Evolutionary conservation across 345 rosid genomes (phyloP).

Genomic region (Euphorbia tirucalli): DNA sequence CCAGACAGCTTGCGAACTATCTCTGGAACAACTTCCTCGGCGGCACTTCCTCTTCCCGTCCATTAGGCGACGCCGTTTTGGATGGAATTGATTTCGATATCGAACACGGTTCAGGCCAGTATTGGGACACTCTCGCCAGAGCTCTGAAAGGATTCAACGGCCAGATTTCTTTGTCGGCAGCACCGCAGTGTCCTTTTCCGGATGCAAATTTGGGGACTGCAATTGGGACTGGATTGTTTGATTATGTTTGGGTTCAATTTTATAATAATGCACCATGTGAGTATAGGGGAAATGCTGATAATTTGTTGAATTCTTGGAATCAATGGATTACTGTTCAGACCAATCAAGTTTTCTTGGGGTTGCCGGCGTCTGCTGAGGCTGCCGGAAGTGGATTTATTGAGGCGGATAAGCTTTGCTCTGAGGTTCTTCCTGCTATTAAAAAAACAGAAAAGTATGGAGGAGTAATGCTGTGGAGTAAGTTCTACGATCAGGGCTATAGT

Average conservation of each 20-base stretch:
- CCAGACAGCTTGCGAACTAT: constrained; percentile 7
- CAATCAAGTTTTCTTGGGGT: no score
- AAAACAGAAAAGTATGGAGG: constrained; percentile 13
- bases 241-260: constrained; percentile 22
- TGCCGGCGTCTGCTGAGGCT: no score
- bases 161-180: constrained; percentile 18
- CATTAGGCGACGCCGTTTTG: no score
- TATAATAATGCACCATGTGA: constrained; percentile 15
- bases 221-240: constrained; percentile 4
- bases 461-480: constrained; percentile 29
- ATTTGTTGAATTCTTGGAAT: constrained; percentile 7
- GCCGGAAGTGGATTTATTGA: no score
- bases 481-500: constrained; percentile 18
- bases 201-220: constrained; percentile 9
- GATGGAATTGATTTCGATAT: no score
- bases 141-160: no score
- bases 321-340: no score
- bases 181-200: constrained; percentile 19
- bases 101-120: no score
- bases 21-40: no score
- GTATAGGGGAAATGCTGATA: neutral
- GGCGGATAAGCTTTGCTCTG: constrained; percentile 2
- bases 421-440: constrained; percentile 22
- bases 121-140: no score
- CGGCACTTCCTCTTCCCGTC: no score